Conservation (phyloP, 2,329 filamentous ascomycete species). For the Exophiala alcalophila region DNA sequence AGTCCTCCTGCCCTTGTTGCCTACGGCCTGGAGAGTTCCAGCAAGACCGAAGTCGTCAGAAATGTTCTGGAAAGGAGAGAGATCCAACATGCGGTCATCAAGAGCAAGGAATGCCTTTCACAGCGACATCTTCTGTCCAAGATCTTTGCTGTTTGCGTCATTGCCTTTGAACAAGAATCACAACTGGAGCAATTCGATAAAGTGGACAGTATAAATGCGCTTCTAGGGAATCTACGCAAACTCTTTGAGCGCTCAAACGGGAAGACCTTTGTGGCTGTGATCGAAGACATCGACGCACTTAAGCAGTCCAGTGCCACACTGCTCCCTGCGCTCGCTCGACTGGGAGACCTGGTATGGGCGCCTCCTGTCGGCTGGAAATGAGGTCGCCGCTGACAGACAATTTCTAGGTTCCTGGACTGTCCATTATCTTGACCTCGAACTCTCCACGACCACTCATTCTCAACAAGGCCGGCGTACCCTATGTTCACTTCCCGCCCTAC, state of each 20-base stretch:
- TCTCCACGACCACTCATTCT: conserved; percentile 67
- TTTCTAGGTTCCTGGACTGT: conserved; percentile 71
- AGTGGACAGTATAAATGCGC: conserved; percentile 76
- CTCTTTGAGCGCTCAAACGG: conserved; percentile 36
- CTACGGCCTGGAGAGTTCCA: conserved; percentile 81
- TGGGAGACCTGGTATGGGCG: conserved; percentile 59
- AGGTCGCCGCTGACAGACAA: conserved; percentile 3
- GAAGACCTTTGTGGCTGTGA: conserved; percentile 67
- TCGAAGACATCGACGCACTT: conserved; percentile 84
- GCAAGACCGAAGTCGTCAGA: conserved; percentile 71
- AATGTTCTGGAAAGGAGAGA: conserved; percentile 62
- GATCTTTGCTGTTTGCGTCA: conserved; percentile 42
- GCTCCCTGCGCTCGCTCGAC: conserved; percentile 72
- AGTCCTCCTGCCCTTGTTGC: conserved; percentile 72
- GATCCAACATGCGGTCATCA: conserved; percentile 43
- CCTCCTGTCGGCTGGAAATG: conserved; percentile 9
- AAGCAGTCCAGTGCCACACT: conserved; percentile 75
- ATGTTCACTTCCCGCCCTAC: conserved; percentile 82
- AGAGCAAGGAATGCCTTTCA: conserved; percentile 46
- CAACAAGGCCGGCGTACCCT: conserved; percentile 66
- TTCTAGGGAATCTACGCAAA: conserved; percentile 66
- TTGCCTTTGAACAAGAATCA: conserved; percentile 36
- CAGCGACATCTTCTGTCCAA: conserved; percentile 46
- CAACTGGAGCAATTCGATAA: conserved; percentile 53
- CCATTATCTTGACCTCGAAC: conserved; percentile 72